Evolutionary conservation across 768 basidiomycete genomes (phyloP), one percentile per base, ranked within the genome.

Genomic region (Termitomyces sp.): DNA sequence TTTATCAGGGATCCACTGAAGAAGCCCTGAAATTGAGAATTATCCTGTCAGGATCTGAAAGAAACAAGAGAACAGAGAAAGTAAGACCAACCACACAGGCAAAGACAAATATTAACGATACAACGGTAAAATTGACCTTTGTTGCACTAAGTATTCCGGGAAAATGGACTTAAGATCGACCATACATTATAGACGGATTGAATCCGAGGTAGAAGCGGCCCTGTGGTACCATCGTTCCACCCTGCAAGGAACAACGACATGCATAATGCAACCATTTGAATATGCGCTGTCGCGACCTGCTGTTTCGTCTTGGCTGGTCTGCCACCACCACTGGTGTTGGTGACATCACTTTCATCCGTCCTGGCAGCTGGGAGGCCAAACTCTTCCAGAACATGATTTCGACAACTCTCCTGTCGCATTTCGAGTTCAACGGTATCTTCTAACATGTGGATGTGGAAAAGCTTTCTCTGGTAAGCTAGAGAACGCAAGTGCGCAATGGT

Each of bases 141-240:
- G 13, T 22, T 35, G n/a, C 3, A 8, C 33, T 41, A 22, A 26
- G 11, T 52, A 46, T 1, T 13, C 33, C 11, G 26, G 10, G 11
- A 18, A 50, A 70, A 20, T 62, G 80, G 10, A 22, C 20, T 40
- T 9, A 26, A 30, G 26, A 22, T 32, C 30, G 45, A 20, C n/a
- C 72, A 65, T 81, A 66, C 81, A 71, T 58, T 61, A 64, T 75
- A 90, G 73, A 64, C 78, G 7, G 70, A 67, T 67, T 88, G 89
- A 49, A 93, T 85, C 11, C 83, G 77, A 1, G 88, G 90, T 5
- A 93, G 70, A 20, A 94, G 70, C 1, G 91, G 89, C 1, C 91
- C 91, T 14, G 82, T 81, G 0, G 84, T 79, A 13, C 84, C 86
- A 67, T 91, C 90, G 64, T 87, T 90, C 89, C 89, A 92, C 16